Evolutionary conservation across 2,329 filamentous ascomycete species (phyloP).

Genomic region (Curvularia hawaiiensis): DNA sequence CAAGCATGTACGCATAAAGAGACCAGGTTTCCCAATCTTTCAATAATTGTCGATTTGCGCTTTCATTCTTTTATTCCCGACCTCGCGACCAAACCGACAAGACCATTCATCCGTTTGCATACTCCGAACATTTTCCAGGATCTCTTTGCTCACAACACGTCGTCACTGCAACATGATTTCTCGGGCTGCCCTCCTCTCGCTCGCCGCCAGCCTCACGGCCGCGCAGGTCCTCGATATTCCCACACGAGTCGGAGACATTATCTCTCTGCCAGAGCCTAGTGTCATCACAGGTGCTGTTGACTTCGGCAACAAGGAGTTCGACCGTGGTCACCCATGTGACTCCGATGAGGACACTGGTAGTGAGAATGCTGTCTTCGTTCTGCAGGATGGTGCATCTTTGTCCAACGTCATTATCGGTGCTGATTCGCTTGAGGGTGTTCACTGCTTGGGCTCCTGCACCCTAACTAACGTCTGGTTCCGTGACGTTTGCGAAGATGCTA

Average conservation of each 20-base stretch:
- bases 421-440: conserved; percentile 57
- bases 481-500: conserved; percentile 43
- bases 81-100: conserved; percentile 3
- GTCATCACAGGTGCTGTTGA: conserved; percentile 28
- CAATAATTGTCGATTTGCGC: neutral
- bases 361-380: conserved; percentile 56
- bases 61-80: conserved; percentile 1
- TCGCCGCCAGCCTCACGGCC: conserved; percentile 32
- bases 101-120: neutral
- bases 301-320: conserved; percentile 29
- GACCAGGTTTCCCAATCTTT: neutral
- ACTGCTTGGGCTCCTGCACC: conserved; percentile 56
- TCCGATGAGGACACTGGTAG: conserved; percentile 32
- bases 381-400: conserved; percentile 56
- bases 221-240: conserved; percentile 44
- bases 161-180: conserved; percentile 24
- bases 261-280: conserved; percentile 34
- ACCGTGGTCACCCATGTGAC: conserved; percentile 29
- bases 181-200: conserved; percentile 25
- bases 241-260: conserved; percentile 34
- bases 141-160: neutral
- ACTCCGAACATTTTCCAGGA: neutral
- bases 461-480: conserved; percentile 43
- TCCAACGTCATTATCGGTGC: conserved; percentile 61
- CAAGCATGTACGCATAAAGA: conserved; percentile 8